Evolutionary conservation across 257 asterid species (phyloP), one percentile per base, ranked within the genome.

Genomic region (Solanum medicagineum): DNA sequence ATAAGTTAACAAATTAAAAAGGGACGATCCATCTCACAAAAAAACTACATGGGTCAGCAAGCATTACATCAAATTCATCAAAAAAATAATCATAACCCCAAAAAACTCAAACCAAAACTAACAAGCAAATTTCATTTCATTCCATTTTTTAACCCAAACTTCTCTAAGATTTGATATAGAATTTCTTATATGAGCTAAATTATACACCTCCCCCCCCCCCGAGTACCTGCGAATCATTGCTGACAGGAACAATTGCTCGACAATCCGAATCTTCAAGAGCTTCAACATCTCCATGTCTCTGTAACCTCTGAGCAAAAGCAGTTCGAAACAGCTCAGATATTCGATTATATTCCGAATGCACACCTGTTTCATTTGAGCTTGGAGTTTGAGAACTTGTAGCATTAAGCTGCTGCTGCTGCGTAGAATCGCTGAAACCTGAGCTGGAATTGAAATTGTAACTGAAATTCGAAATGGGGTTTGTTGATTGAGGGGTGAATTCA

Each of bases 231-330:
- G 89, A 24, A 14, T 86, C 93, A 10, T 80, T 83, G 12, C 87
- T 70, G 16, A 91, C 89, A 1, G 94, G 87, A 9, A 92, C 93
- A 42, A 94, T 81, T 1, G 98, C 97, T 82, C 85, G 59, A 74
- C 59, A 22, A 47, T 51, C 65, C 24, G 16, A 66, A 3, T 88
- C 92, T 32, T 90, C 87, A 26, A 42, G 71, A 66, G 53, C 53
- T 22, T 86, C 49, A 20, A 22, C 60, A 36, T 79, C 90, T 8
- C 85, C 87, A 10, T 68, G 4, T 15, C 20, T 24, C 26, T 65
- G 44, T 14, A 22, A 11, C 14, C 36, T 62, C 32, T 87, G 89
- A 54, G 86, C 84, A 66, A 93, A 83, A 26, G 93, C 91, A 26
- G 86, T 62, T 10, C 75, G 87, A 81, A 94, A 95, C 16, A 93